Evolutionary conservation across 2,329 filamentous ascomycete species (phyloP).

Genomic region (Aspergillus sp.): DNA sequence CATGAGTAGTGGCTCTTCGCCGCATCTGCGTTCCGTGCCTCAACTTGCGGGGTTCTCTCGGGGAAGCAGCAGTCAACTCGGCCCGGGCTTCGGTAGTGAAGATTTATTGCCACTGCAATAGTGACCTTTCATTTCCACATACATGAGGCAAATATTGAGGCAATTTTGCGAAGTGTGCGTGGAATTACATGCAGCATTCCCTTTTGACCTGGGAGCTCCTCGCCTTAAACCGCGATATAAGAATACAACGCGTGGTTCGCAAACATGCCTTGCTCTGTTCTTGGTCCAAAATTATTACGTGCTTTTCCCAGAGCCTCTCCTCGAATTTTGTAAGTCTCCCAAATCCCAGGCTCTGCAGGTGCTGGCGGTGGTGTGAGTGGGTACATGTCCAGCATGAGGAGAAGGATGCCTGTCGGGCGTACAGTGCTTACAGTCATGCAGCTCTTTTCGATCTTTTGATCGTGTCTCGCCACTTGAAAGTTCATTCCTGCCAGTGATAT

Average conservation of each 20-base stretch:
- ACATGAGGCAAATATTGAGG: neutral
- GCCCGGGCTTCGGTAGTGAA: slow-evolving; percentile 20
- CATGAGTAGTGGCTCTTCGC: neutral
- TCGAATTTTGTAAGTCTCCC: neutral
- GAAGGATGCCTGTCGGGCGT: neutral
- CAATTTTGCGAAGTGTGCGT: neutral
- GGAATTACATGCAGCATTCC: slow-evolving; percentile 6
- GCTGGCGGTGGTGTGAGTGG: neutral
- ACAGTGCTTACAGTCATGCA: neutral
- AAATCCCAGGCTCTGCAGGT: neutral
- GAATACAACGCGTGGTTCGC: neutral
- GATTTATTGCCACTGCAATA: slow-evolving; percentile 11
- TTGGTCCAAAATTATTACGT: neutral
- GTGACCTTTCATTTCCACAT: neutral
- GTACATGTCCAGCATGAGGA: neutral
- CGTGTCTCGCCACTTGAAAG: neutral
- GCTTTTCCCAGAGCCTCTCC: neutral
- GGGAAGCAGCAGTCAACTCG: slow-evolving; percentile 13
- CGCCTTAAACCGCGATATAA: neutral
- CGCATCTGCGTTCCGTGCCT: slow-evolving; percentile 4
- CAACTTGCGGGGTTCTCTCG: slow-evolving; percentile 16
- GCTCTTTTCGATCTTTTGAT: neutral
- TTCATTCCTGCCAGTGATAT: neutral
- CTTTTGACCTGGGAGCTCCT: neutral
- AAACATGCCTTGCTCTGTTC: neutral